These are phyloP conservation scores for Lenzites betulinus DNA, from an alignment of 768 basidiomycete genomes.

Conservation along the genomic window DNA sequence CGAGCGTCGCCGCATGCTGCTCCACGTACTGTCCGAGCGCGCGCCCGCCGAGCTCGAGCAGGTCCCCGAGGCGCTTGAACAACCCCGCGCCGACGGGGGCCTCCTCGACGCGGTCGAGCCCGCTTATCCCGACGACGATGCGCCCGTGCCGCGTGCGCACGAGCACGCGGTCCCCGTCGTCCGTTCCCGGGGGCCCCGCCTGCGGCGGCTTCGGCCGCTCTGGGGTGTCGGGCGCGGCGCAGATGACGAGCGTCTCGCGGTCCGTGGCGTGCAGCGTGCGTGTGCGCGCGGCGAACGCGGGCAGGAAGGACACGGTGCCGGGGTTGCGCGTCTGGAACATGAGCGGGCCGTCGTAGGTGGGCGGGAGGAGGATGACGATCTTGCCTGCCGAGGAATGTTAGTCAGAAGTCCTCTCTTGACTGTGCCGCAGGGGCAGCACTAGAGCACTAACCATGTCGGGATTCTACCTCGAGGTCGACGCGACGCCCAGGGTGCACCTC, in stretches of 20 bases:
- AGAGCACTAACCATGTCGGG: conserved; percentile 2
- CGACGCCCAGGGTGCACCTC: conserved; percentile 12
- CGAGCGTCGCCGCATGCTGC: neutral
- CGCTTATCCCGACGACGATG: conserved; percentile 23
- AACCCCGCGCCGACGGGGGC: neutral
- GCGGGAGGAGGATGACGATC: conserved; percentile 22
- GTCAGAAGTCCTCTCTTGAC: too few species aligned
- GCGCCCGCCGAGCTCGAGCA: conserved; percentile 11
- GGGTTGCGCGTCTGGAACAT: conserved; percentile 10
- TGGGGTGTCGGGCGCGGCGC: conserved; percentile 7
- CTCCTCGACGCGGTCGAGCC: conserved; percentile 19
- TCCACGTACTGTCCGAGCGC: conserved; percentile 16
- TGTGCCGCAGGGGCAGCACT: too few species aligned
- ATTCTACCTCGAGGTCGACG: conserved; percentile 20
- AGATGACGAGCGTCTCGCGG: conserved; percentile 19
- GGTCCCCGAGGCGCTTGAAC: conserved; percentile 9
- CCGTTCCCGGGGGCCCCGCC: neutral
- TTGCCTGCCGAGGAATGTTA: neutral
- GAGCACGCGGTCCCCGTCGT: conserved; percentile 10
- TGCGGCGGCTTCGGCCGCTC: conserved; percentile 2
- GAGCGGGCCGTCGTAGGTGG: conserved; percentile 23
- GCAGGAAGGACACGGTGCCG: conserved; percentile 19
- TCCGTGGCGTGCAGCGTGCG: conserved; percentile 20
- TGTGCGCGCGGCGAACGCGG: conserved; percentile 22
- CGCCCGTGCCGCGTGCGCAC: conserved; percentile 23